Percentiles rank a stretch among this genome's conserved stretches.
Evolutionary conservation across 2,329 filamentous ascomycete genomes (phyloP).

Genomic region (Phialophora macrospora): DNA sequence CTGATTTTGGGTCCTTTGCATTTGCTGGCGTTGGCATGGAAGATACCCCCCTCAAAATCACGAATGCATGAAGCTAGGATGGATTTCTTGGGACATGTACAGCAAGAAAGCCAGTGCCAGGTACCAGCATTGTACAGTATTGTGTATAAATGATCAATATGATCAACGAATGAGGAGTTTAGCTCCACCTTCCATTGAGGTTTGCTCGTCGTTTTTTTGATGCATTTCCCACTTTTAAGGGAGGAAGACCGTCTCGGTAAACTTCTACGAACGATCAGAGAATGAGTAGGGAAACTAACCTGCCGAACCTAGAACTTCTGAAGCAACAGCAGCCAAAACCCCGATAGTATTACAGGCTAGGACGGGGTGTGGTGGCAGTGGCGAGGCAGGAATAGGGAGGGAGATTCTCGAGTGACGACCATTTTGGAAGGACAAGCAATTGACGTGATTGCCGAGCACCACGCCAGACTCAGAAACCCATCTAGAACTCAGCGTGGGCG

Average conservation of each 20-base stretch:
- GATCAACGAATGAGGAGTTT: background rate
- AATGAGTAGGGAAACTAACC: no score
- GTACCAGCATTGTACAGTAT: background rate
- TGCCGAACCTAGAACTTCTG: no score
- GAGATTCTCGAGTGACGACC: no score
- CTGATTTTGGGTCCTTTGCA: background rate
- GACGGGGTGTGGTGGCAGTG: no score
- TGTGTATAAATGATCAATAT: background rate
- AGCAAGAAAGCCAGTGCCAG: background rate
- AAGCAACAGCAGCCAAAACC: no score
- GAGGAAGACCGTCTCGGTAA: background rate
- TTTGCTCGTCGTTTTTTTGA: background rate
- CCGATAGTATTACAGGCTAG: no score
- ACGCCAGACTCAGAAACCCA: background rate
- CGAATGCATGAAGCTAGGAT: background rate
- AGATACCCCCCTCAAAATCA: constrained; percentile 3
- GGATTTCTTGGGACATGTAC: background rate
- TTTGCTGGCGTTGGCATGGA: background rate
- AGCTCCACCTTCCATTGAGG: background rate
- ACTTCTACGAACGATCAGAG: no score
- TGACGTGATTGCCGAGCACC: background rate
- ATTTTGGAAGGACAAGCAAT: background rate
- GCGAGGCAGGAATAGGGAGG: no score
- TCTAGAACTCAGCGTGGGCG: no score
- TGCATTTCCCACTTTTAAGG: background rate